Percentiles rank a stretch among this genome's conserved stretches.
phyloP scores from a whole-genome alignment of 148 eudicot genomes.

The Amaranthus hypochondriacus region DNA sequence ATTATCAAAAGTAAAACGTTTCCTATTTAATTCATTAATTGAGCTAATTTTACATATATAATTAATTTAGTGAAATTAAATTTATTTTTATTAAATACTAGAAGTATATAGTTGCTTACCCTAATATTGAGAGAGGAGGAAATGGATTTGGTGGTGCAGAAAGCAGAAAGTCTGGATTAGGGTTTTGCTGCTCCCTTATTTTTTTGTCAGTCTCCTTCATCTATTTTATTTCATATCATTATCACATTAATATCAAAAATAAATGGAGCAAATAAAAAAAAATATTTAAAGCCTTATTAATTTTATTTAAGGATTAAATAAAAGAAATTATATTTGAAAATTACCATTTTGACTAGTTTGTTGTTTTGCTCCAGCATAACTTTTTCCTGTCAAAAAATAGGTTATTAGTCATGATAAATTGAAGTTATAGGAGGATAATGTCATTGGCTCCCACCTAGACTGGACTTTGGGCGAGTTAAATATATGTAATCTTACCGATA shows the following conservation, averaged over 20 bases:
- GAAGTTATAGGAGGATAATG: no score
- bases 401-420: no score
- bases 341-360: constrained; percentile 45
- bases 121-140: constrained; percentile 34
- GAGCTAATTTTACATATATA: no score
- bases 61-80: no score
- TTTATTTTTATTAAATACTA: not conserved
- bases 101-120: constrained; percentile 30
- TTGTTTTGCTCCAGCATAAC: constrained; percentile 56
- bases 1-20: no score
- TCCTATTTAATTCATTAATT: no score
- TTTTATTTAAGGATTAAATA: not conserved
- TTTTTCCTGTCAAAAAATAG: constrained; percentile 41
- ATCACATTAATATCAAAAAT: not conserved
- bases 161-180: constrained; percentile 20
- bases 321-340: not conserved
- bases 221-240: constrained; percentile 25
- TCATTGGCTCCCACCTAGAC: no score
- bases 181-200: constrained; percentile 23
- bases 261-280: not conserved
- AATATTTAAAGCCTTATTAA: not conserved
- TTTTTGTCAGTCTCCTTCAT: constrained; percentile 45
- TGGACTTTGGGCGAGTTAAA: no score
- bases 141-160: constrained; percentile 23
- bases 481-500: no score